A percentile compares a stretch with the other conserved stretches of the same genome.
These are phyloP conservation scores for Aspergillus carlsbadensis DNA, from an alignment of 495 filamentous ascomycete genomes.

Conservation along the genomic window DNA sequence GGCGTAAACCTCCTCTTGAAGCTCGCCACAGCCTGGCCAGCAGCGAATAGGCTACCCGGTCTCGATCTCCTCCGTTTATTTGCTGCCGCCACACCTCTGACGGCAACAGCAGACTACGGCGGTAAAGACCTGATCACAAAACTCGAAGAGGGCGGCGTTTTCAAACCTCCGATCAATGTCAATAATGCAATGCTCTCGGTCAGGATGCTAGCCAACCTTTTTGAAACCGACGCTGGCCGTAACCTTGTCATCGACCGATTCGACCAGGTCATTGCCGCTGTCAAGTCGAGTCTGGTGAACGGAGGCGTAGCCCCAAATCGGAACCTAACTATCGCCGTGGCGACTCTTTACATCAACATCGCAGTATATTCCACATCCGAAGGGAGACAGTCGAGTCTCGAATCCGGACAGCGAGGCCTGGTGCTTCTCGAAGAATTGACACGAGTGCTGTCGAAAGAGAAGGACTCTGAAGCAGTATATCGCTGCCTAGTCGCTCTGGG, in stretches of 20 bases:
- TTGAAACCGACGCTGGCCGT: constrained; percentile 71
- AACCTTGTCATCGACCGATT: constrained; percentile 58
- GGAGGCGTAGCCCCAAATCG: constrained; percentile 59
- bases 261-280: constrained; percentile 53
- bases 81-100: constrained; percentile 60
- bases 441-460: constrained; percentile 59
- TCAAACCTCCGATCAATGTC: constrained; percentile 52
- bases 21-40: constrained; percentile 74
- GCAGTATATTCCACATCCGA: constrained; percentile 58
- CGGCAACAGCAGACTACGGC: constrained; percentile 58
- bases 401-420: constrained; percentile 56
- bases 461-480: constrained; percentile 80
- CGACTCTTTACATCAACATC: constrained; percentile 85
- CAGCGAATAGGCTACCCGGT: constrained; percentile 72
- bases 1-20: constrained; percentile 62
- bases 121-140: constrained; percentile 50
- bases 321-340: constrained; percentile 77
- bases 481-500: constrained; percentile 80
- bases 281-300: constrained; percentile 44
- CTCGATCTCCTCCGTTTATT: constrained; percentile 83
- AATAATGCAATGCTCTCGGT: constrained; percentile 87
- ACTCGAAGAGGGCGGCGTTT: constrained; percentile 52
- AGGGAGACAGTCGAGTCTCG: constrained; percentile 29
- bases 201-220: constrained; percentile 84
- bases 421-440: constrained; percentile 62